A percentile compares a stretch with the other conserved stretches of the same genome.
Evolutionary conservation across 148 eudicot genomes (phyloP).

Genomic region (Arbutus unedo): DNA sequence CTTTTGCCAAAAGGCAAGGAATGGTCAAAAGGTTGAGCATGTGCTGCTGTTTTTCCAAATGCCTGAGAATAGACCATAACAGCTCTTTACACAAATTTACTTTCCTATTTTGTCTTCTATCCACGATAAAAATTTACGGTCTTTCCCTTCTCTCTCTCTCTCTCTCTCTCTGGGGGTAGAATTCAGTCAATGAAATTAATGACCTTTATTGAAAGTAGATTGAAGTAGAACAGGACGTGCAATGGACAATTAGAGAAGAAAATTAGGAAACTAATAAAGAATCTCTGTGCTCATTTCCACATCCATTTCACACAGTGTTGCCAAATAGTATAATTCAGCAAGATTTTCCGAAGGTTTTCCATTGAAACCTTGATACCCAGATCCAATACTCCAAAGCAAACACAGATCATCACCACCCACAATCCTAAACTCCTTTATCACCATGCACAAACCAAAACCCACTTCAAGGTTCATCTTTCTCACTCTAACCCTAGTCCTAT

Average conservation of each 20-base stretch:
- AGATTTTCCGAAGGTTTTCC: not conserved
- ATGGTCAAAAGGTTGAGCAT: too few relatives aligned
- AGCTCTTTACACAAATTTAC: not conserved
- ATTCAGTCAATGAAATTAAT: not conserved
- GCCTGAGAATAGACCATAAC: not conserved
- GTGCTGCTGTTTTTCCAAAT: too few relatives aligned
- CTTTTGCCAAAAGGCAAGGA: too few relatives aligned
- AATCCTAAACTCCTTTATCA: not conserved
- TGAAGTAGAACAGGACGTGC: constrained; percentile 1
- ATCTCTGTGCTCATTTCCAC: not conserved
- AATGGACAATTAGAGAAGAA: not conserved
- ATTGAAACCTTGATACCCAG: constrained; percentile 10
- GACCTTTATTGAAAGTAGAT: not conserved
- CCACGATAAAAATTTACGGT: not conserved
- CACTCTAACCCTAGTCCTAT: constrained; percentile 32
- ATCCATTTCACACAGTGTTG: not conserved
- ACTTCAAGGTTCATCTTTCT: constrained; percentile 36
- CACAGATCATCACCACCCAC: constrained; percentile 8
- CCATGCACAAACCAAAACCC: constrained; percentile 34
- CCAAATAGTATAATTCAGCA: not conserved
- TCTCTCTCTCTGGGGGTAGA: not conserved
- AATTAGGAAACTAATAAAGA: not conserved
- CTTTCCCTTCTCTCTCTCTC: not conserved
- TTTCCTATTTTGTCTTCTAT: not conserved
- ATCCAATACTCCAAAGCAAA: constrained; percentile 16